Base-by-base conservation (phyloP, 2,329 filamentous ascomycete species). In the Dendrostoma leiphaemia region DNA sequence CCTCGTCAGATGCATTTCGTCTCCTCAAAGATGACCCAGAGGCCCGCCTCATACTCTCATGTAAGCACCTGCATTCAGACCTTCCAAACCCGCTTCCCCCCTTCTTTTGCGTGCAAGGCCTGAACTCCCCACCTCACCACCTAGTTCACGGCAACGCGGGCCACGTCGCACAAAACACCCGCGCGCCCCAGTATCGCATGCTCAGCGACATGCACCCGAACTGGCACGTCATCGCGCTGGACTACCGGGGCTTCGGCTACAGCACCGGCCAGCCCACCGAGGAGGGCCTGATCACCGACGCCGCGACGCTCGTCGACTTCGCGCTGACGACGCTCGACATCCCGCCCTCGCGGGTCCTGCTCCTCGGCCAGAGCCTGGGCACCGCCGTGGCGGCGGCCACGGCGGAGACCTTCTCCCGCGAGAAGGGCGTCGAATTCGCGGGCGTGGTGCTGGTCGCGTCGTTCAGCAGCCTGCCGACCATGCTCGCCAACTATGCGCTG, bases 221-320 rank as follows among this genome's bases (percentile, higher is more conserved):
- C 0, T 85, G 91, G 51, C 92, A 97, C 66, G 82, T 96, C 41
- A 76, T 97, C n/a, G 83, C 90, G 35, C 85, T 96, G 63, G 91
- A 96, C 74, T 97, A 97, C 71, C 88, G 92, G 17, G 92, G 92
- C 6, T 97, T 90, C 62, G 92, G 91, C 1, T 79, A 83, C 35
- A 94, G 89, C 8, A 90, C 86, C 0, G 91, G 93, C n/a, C 74
- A 71, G 4, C 93, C 93, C 0, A 87, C 85, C 0, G 93, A 97
- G 72, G 73, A 80, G 32, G 93, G 93, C 0, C 73, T 97, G 7
- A 89, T 96, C 52, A 83, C 82, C 4, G 93, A 97, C 66, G 90
- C 86, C 15, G 76, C 88, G 3, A 78, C 90, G 0, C 73, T 90
- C 3, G 76, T 95, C 3, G 80, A 91, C 57, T 95, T 89, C 74